Conservation (phyloP, 257 asterid genomes). For the Forsythia suspensa region DNA sequence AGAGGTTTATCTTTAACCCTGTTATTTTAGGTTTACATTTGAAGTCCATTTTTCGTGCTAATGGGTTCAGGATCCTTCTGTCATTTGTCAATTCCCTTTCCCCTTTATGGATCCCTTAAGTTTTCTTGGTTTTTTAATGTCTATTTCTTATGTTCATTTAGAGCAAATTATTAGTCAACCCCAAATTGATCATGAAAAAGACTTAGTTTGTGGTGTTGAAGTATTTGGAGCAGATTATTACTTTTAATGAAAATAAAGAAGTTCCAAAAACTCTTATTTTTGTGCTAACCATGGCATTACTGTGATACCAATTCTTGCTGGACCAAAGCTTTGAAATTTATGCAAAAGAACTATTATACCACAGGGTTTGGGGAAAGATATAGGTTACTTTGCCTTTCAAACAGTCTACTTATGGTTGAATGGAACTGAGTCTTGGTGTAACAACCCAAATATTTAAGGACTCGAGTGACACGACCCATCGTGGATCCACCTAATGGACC, state of each 20-base stretch:
- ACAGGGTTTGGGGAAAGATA: neutral
- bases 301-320: neutral
- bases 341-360: neutral
- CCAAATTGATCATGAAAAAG: neutral
- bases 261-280: neutral
- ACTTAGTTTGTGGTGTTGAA: neutral
- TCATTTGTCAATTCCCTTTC: neutral
- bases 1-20: constrained; percentile 34
- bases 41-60: neutral
- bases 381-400: neutral
- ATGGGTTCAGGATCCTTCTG: neutral
- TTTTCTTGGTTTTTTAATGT: constrained; percentile 3
- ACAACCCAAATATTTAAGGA: no score
- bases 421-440: neutral
- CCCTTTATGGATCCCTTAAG: neutral
- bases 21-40: neutral
- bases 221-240: neutral
- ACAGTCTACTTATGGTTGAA: neutral
- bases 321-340: neutral
- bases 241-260: neutral
- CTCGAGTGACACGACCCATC: no score
- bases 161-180: neutral
- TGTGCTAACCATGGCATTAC: neutral
- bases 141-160: neutral
- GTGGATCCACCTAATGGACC: no score